Evolutionary conservation across 345 rosid species (phyloP).

Genomic region (Fremontodendron californicum): DNA sequence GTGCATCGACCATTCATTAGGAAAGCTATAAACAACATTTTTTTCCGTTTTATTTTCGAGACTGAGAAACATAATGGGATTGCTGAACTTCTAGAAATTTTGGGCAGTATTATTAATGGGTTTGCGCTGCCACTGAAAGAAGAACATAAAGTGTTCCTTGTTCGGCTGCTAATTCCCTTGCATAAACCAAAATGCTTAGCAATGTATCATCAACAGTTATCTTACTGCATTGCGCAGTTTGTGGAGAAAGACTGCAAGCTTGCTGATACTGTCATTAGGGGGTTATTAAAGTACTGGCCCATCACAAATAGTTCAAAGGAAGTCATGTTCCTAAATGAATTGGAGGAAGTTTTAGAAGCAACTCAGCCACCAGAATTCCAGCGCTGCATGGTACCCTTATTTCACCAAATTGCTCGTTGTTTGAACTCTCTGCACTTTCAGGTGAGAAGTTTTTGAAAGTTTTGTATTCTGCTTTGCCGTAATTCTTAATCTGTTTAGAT

Average conservation of each 20-base stretch:
- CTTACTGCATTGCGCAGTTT: constrained; percentile 76
- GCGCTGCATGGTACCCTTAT: constrained; percentile 78
- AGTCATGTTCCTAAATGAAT: constrained; percentile 78
- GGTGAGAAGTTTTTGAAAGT: constrained; percentile 34
- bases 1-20: constrained; percentile 89
- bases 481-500: not conserved
- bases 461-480: constrained; percentile 5
- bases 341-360: constrained; percentile 86
- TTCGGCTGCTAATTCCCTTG: constrained; percentile 65
- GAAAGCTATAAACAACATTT: constrained; percentile 76
- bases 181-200: constrained; percentile 82
- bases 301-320: constrained; percentile 86
- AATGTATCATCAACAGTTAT: constrained; percentile 80
- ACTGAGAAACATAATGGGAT: constrained; percentile 81
- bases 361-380: constrained; percentile 79
- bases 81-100: constrained; percentile 79
- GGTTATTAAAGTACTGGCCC: constrained; percentile 90
- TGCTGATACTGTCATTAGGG: constrained; percentile 70
- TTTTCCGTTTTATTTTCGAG: constrained; percentile 71
- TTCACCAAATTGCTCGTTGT: constrained; percentile 66
- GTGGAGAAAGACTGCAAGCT: constrained; percentile 92
- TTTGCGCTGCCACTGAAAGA: constrained; percentile 91
- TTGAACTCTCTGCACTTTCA: constrained; percentile 83
- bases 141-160: constrained; percentile 84
- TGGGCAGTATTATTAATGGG: constrained; percentile 89